Percentiles rank a stretch among this genome's conserved stretches.
These are phyloP conservation scores for Neofusicoccum kwambonambiense DNA, from an alignment of 2,329 filamentous ascomycete species.

Conservation along the genomic window DNA sequence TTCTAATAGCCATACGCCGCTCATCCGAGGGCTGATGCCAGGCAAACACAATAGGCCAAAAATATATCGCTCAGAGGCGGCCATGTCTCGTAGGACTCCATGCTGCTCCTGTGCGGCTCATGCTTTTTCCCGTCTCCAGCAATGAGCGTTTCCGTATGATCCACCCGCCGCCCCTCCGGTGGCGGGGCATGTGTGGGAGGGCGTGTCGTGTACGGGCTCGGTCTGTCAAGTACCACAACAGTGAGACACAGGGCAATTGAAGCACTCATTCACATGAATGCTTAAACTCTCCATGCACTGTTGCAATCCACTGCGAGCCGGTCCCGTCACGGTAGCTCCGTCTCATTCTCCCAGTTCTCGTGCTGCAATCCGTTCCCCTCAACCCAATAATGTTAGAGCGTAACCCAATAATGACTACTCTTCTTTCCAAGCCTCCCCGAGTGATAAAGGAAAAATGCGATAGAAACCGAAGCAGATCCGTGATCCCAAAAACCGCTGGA, in stretches of 20 bases:
- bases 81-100: background rate
- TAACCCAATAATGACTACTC: background rate
- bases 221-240: too few relatives aligned
- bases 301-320: too few relatives aligned
- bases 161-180: background rate
- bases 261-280: too few relatives aligned
- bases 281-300: too few relatives aligned
- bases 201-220: background rate
- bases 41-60: conserved; percentile 6
- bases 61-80: conserved; percentile 3
- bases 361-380: background rate
- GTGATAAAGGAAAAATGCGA: conserved; percentile 1
- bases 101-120: conserved; percentile 11
- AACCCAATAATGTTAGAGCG: background rate
- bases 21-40: conserved; percentile 7
- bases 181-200: background rate
- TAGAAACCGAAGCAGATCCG: background rate
- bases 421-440: background rate
- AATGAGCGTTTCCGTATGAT: conserved; percentile 9
- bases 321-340: background rate
- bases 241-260: too few relatives aligned
- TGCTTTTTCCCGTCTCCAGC: background rate
- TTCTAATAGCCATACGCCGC: conserved; percentile 13
- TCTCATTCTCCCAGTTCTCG: background rate
- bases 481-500: conserved; percentile 5